phyloP scores from a whole-genome alignment of 306 rosid species.

The Arachis hypogaea region DNA sequence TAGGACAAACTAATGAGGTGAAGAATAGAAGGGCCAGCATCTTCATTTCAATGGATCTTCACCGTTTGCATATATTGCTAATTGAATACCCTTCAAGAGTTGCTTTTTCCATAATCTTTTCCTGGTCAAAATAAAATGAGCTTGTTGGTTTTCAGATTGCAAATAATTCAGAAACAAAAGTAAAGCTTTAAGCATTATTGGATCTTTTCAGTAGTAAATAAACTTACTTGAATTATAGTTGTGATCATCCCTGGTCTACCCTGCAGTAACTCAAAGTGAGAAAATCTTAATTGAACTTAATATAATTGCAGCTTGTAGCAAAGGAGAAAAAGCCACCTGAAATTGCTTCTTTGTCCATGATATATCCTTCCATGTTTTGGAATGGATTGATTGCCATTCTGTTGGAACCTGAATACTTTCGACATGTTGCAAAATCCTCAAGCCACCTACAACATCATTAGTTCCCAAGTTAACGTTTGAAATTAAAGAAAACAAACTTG shows the following conservation, averaged over 20 bases:
- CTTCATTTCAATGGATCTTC: constrained; percentile 33
- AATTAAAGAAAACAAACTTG: constrained; percentile 10
- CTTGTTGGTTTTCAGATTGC: constrained; percentile 15
- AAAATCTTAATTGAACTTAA: constrained; percentile 17
- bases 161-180: constrained; percentile 16
- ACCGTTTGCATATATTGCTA: constrained; percentile 41
- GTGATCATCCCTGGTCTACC: constrained; percentile 81
- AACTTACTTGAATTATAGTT: constrained; percentile 60
- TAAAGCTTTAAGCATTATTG: constrained; percentile 13
- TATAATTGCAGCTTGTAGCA: constrained; percentile 21
- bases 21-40: background rate
- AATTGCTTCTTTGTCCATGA: constrained; percentile 72
- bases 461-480: constrained; percentile 33
- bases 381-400: constrained; percentile 65
- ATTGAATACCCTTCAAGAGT: constrained; percentile 59
- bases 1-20: background rate
- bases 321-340: constrained; percentile 51
- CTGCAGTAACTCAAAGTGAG: constrained; percentile 48
- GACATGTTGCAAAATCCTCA: constrained; percentile 80
- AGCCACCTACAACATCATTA: constrained; percentile 60
- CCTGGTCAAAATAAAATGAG: constrained; percentile 52
- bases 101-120: constrained; percentile 65
- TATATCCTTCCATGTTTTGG: constrained; percentile 65
- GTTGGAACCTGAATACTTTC: constrained; percentile 64
- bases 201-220: constrained; percentile 1